These are phyloP conservation scores for Petunia axillaris DNA, from an alignment of 257 asterid genomes.

Conservation along the genomic window DNA sequence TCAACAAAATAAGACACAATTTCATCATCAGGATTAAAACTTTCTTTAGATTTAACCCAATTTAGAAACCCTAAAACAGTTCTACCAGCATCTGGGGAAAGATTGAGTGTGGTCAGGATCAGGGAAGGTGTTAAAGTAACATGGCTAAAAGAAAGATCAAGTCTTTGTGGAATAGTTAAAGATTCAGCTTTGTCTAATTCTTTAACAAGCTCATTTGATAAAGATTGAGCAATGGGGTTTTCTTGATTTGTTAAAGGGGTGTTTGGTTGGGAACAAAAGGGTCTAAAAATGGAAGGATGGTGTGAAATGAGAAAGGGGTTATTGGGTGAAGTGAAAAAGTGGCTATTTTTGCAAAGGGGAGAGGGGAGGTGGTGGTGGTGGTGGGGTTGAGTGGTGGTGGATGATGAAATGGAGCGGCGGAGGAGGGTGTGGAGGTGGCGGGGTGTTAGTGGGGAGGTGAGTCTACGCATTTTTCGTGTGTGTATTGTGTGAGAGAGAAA, in stretches of 20 bases:
- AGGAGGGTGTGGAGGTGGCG: constrained; percentile 54
- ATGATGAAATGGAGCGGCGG: constrained; percentile 42
- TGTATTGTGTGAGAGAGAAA: not conserved
- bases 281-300: constrained; percentile 31
- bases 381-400: constrained; percentile 32
- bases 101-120: constrained; percentile 56
- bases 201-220: constrained; percentile 65
- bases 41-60: constrained; percentile 69
- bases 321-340: constrained; percentile 25
- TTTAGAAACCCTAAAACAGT: constrained; percentile 65
- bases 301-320: constrained; percentile 28
- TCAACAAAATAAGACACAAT: constrained; percentile 57
- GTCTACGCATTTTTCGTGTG: constrained; percentile 62
- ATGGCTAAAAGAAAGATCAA: constrained; percentile 85
- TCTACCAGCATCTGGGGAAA: constrained; percentile 78
- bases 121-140: constrained; percentile 47
- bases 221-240: constrained; percentile 36
- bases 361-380: constrained; percentile 23
- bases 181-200: constrained; percentile 55
- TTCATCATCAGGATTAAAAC: constrained; percentile 57
- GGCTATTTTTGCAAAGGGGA: not conserved
- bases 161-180: constrained; percentile 63
- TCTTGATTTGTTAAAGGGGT: constrained; percentile 18
- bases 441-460: constrained; percentile 41
- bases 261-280: constrained; percentile 45